A percentile compares a stretch with the other conserved stretches of the same genome.
Conservation (phyloP, 164 flowering plant species). For the Magnolia kwangsiensis region DNA sequence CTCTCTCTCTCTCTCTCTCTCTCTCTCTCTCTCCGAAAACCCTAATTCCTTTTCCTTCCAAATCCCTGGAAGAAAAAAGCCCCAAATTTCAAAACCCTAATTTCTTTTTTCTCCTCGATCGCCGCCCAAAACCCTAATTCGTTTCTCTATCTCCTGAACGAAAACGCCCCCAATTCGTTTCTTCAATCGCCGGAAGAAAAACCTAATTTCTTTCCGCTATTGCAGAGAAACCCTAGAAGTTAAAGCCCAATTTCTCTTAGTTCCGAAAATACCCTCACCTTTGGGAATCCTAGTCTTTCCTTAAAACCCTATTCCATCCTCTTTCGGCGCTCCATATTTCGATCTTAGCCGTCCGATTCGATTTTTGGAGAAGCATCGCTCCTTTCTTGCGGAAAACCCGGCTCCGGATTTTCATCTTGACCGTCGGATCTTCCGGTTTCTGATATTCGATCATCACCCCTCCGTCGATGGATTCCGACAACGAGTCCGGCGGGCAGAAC, state of each 20-base stretch:
- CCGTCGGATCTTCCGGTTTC: no score
- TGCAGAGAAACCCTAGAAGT: not conserved
- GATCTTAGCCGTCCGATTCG: not conserved
- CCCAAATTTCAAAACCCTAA: not conserved
- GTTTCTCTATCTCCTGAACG: not conserved
- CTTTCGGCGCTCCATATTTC: not conserved
- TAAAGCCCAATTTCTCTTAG: not conserved
- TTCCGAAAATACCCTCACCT: not conserved
- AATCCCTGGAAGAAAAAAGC: not conserved
- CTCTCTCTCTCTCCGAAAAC: not conserved
- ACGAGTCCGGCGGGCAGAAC: conserved; percentile 41
- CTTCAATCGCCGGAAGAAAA: not conserved
- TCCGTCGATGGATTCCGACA: conserved; percentile 45
- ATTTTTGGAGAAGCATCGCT: not conserved
- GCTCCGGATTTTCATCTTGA: not conserved
- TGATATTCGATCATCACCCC: no score
- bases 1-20: not conserved
- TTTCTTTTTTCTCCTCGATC: not conserved
- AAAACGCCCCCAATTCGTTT: not conserved
- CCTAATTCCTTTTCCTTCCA: not conserved
- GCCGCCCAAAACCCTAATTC: not conserved
- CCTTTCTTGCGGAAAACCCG: not conserved
- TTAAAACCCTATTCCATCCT: not conserved
- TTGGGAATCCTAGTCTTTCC: not conserved
- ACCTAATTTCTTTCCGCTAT: not conserved